Percentiles rank a stretch among this genome's conserved stretches.
Evolutionary conservation across 768 basidiomycete genomes (phyloP).

Genomic region (Podaxis sp.): DNA sequence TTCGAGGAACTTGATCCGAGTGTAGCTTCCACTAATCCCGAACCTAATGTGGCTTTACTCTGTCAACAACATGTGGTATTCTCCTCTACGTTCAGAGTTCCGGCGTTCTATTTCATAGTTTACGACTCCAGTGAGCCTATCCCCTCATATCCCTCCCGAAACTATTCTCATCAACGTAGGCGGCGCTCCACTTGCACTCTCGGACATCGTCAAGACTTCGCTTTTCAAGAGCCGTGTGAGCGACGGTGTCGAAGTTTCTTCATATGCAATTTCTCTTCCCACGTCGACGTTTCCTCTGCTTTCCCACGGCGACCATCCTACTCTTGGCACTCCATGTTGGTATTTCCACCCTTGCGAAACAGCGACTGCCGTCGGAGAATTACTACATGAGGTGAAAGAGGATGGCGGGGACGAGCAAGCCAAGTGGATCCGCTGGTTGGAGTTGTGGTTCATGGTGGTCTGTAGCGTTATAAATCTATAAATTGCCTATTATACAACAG

Average conservation of each 20-base stretch:
- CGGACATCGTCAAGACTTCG: constrained; percentile 52
- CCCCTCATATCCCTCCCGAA: constrained; percentile 14
- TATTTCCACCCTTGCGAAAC: constrained; percentile 89
- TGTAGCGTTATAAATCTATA: constrained; percentile 59
- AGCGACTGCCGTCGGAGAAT: constrained; percentile 59
- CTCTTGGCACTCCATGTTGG: constrained; percentile 72
- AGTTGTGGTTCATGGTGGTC: constrained; percentile 79
- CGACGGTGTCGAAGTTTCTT: constrained; percentile 40
- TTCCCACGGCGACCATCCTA: constrained; percentile 87
- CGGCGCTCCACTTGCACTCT: constrained; percentile 59
- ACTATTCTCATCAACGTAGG: constrained; percentile 35
- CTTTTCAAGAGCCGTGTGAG: constrained; percentile 55
- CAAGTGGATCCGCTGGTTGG: constrained; percentile 50
- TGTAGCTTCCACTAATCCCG: constrained; percentile 19
- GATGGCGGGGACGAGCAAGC: constrained; percentile 29
- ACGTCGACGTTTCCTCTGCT: constrained; percentile 67
- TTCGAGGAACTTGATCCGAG: constrained; percentile 40
- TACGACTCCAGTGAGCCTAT: constrained; percentile 62
- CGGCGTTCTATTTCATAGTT: constrained; percentile 79
- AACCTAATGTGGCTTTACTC: constrained; percentile 32
- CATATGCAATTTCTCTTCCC: constrained; percentile 53
- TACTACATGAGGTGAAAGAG: constrained; percentile 49
- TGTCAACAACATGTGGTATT: constrained; percentile 70
- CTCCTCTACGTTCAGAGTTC: constrained; percentile 79
- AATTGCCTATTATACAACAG: constrained; percentile 11